Evolutionary conservation across 2,329 filamentous ascomycete genomes (phyloP).

Genomic region (Penicillium occitanis): DNA sequence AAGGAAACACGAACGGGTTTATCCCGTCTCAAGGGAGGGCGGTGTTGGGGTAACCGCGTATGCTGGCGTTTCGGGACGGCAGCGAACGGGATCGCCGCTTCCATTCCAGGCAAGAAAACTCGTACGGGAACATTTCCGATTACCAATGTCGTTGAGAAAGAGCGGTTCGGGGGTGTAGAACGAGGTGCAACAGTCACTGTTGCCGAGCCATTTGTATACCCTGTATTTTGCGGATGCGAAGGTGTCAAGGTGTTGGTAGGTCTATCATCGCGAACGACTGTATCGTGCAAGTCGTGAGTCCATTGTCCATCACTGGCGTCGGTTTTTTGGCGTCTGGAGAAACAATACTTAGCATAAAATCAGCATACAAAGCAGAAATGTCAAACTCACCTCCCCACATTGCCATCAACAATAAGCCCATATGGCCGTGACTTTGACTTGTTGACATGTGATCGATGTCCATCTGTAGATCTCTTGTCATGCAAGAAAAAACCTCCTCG

Average conservation of each 20-base stretch:
- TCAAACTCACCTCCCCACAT: slow-evolving; percentile 43
- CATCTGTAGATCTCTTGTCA: slow-evolving; percentile 79
- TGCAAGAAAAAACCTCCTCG: slow-evolving; percentile 96
- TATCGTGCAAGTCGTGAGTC: slow-evolving; percentile 94
- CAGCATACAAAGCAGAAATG: neutral
- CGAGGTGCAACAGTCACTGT: slow-evolving; percentile 51
- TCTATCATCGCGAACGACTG: slow-evolving; percentile 45
- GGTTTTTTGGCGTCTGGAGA: slow-evolving; percentile 31
- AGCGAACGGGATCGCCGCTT: slow-evolving; percentile 67
- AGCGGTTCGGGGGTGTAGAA: slow-evolving; percentile 67
- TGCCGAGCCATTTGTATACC: slow-evolving; percentile 27
- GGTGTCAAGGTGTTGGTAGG: slow-evolving; percentile 33
- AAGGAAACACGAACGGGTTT: slow-evolving; percentile 94
- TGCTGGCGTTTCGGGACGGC: slow-evolving; percentile 84
- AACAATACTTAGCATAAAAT: neutral
- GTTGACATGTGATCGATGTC: slow-evolving; percentile 60
- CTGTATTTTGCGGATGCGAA: slow-evolving; percentile 29
- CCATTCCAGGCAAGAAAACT: slow-evolving; percentile 75
- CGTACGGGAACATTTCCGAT: slow-evolving; percentile 83
- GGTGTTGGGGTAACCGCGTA: slow-evolving; percentile 89
- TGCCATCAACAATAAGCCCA: slow-evolving; percentile 49
- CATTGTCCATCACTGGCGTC: slow-evolving; percentile 70
- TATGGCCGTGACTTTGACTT: slow-evolving; percentile 57
- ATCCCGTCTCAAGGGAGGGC: slow-evolving; percentile 88
- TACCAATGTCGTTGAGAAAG: slow-evolving; percentile 78